Evolutionary conservation across 139 green algal genomes (phyloP), one percentile per base, ranked within the genome.

Genomic region (Coelastrella sp.): DNA sequence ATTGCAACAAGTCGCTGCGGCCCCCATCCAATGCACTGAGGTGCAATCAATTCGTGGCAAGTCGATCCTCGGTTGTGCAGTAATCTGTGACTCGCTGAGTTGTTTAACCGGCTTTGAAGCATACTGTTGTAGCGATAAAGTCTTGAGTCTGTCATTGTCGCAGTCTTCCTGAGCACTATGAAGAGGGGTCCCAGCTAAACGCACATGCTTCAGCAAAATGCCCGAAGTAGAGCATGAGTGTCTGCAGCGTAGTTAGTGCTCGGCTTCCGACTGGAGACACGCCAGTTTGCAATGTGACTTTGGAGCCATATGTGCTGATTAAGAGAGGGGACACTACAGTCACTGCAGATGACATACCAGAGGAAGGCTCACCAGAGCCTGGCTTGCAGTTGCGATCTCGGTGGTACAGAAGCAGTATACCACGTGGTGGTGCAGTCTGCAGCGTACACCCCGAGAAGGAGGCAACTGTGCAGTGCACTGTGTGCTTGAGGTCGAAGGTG

Each of bases 241-340:
- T 76, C 62, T 64, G 53, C 53, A 63, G 41, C 41, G 57, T 84
- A 75, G 83, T 90, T 21, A 84, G 53, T 25, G 85, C 85, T 15
- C 67, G 80, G 37, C 85, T 98, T 11, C 90, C 94, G 13, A 93
- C 90, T 21, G 87, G 87, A 57, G 95, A 98, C 11, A 93, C 94
- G 6, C 93, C 94, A 9, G 91, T 96, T 4, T 92, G 88, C 60
- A 92, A 90, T 32, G 95, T 98, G 2, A 88, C 88, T 2, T 80
- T 98, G 7, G 94, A 97, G 76, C 97, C 97, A 19, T 99, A 98
- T 86, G 90, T 98, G 23, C 84, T 98, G 21, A 87, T 95, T 43
- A 92, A 96, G 32, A 86, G 94, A 30, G 89, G 82, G 0, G 95
- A 98, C 35, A 78, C 83, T 27, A 92, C 89, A 1, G 91, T 93